Evolutionary conservation across 805 yeast species (phyloP), one percentile per base, ranked within the genome.

Genomic region (Cyberlindnera americana): DNA sequence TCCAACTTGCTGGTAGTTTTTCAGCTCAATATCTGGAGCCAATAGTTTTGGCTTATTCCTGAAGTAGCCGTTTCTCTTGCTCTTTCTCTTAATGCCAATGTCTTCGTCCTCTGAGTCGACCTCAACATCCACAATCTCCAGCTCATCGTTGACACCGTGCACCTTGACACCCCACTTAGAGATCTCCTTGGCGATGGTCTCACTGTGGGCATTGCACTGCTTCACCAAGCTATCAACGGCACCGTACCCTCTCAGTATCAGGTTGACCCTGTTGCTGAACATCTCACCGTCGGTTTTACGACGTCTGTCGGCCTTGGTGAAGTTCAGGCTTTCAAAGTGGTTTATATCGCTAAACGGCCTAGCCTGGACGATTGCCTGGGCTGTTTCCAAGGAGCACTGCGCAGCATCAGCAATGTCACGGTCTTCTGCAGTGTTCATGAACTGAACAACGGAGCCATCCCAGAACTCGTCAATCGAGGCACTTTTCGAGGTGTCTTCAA

Each of bases 1-100:
- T 33, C 99, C 99, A n/a, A 90, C 95, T 52, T 89, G 93, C 66
- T 93, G 99, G 61, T 93, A 93, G 55, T 78, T 81, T 55, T 91
- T 93, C 52, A 93, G 69, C 28, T 75, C 75, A 14, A 87, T 70
- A 16, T 77, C 84, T 0, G 67, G 69, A 2, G 87, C 67, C 46
- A 93, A 61, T 28, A 83, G 62, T 13, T 62, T 58, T 2, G 99
- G 99, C 57, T 88, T 82, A 30, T 75, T 78, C 30, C 71, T 76
- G 61, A 88, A 77, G 57, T 78, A 85, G 16, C 59, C 59, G 15
- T 53, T 50, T 17, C 53, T 44, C 19, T 53, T 44, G 19, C 45
- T 42, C 14, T 43, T 53, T 26, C 38, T 44, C 4, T 29, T 52
- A 48, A 22, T 59, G 59, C n/a, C 62, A 13, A 53, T 59, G 3